Evolutionary conservation across 2,329 filamentous ascomycete species (phyloP).

Genomic region (Aspergillus caelatus): DNA sequence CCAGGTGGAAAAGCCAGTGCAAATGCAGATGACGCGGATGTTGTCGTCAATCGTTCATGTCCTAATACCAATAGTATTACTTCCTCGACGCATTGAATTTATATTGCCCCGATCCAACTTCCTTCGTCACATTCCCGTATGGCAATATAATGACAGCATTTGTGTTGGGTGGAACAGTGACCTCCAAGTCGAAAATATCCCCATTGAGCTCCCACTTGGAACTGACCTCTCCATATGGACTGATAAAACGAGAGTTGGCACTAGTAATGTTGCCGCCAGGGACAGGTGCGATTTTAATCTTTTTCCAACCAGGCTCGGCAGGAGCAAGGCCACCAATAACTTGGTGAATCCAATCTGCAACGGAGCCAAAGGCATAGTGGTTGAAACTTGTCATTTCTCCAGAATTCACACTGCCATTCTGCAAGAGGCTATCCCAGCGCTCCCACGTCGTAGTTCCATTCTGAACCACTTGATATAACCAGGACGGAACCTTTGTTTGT

Average conservation of each 20-base stretch:
- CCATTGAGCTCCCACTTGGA: not conserved
- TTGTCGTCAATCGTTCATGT: not conserved
- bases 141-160: not conserved
- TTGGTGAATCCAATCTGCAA: slow-evolving; percentile 42
- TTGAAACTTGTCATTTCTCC: slow-evolving; percentile 47
- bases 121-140: not conserved
- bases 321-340: slow-evolving; percentile 35
- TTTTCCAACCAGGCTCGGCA: slow-evolving; percentile 36
- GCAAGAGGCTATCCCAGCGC: slow-evolving; percentile 44
- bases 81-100: not conserved
- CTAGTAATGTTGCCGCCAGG: slow-evolving; percentile 27
- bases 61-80: rapidly evolving
- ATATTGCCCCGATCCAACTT: not conserved
- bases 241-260: not conserved
- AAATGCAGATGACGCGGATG: not conserved
- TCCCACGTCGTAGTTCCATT: slow-evolving; percentile 47
- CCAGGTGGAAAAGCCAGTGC: not conserved
- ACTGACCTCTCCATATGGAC: not conserved
- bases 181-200: not conserved
- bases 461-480: slow-evolving; percentile 44
- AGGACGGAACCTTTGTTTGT: slow-evolving; percentile 21
- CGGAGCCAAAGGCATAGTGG: slow-evolving; percentile 44
- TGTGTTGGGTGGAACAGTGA: not conserved
- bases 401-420: slow-evolving; percentile 39
- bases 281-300: slow-evolving; percentile 28